Percentiles rank a stretch among this genome's conserved stretches.
Evolutionary conservation across 768 basidiomycete species (phyloP).

Genomic region (Suillus brevipes): DNA sequence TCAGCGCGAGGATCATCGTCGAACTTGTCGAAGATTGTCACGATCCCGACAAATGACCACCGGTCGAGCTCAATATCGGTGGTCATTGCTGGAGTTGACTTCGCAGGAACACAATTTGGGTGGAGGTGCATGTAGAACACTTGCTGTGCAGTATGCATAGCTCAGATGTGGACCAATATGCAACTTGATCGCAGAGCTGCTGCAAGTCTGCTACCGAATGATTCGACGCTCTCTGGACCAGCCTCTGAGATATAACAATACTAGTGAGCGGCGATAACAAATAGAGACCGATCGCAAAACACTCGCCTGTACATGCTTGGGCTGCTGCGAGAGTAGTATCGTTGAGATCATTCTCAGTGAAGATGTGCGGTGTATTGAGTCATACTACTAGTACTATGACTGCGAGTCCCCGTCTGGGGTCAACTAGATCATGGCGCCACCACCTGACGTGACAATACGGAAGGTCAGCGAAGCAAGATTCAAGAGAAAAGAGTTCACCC

Average conservation of each 20-base stretch:
- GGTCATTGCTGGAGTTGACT: neutral
- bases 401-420: neutral
- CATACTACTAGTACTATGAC: no score
- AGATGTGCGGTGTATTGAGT: neutral
- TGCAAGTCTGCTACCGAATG: neutral
- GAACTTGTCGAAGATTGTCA: neutral
- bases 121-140: neutral
- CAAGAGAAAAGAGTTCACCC: neutral
- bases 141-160: neutral
- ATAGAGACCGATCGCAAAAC: neutral
- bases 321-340: neutral
- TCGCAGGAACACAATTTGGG: neutral
- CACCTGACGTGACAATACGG: neutral
- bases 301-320: neutral
- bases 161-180: neutral
- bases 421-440: neutral
- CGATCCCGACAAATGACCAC: neutral
- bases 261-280: neutral
- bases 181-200: neutral
- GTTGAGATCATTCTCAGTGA: neutral
- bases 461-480: neutral
- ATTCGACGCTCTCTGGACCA: neutral
- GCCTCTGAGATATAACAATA: neutral
- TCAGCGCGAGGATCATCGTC: neutral
- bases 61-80: neutral